Percentiles rank a stretch among this genome's conserved stretches.
These are phyloP conservation scores for Coemansia sp. DNA, from an alignment of 192 early-diverging fungal species.

Conservation along the genomic window DNA sequence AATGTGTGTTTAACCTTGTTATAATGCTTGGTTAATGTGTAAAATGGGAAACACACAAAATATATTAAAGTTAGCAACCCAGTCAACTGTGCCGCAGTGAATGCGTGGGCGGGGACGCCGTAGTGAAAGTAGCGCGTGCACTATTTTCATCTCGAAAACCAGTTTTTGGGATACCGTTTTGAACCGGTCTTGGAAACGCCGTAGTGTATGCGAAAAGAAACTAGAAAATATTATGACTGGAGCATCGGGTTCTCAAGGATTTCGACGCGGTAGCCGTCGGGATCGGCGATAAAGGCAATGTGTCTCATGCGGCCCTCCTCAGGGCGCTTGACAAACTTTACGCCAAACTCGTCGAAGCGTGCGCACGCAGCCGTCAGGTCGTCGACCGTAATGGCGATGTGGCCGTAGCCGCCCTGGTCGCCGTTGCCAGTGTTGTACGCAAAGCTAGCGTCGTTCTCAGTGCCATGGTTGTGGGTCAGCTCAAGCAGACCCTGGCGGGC, in stretches of 20 bases:
- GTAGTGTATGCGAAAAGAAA: too few relatives aligned
- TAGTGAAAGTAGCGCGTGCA: too few relatives aligned
- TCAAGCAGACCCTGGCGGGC: slow-evolving; percentile 72
- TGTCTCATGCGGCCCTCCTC: slow-evolving; percentile 76
- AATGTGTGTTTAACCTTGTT: too few relatives aligned
- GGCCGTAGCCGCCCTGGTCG: slow-evolving; percentile 76
- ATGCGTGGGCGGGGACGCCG: too few relatives aligned
- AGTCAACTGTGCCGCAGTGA: too few relatives aligned
- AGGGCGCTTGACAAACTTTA: slow-evolving; percentile 74
- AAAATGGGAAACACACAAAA: too few relatives aligned
- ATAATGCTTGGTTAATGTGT: too few relatives aligned
- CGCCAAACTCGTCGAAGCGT: slow-evolving; percentile 68
- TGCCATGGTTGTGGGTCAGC: slow-evolving; percentile 85
- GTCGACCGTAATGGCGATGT: slow-evolving; percentile 79
- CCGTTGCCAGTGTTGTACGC: slow-evolving; percentile 71
- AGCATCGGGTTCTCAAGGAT: slow-evolving; percentile 51
- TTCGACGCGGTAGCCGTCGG: slow-evolving; percentile 84
- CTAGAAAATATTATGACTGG: background rate
- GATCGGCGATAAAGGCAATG: slow-evolving; percentile 82
- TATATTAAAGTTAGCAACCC: too few relatives aligned
- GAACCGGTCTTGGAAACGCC: too few relatives aligned
- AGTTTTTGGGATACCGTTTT: too few relatives aligned
- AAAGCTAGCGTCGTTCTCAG: slow-evolving; percentile 64
- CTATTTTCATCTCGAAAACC: too few relatives aligned
- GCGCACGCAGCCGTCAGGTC: slow-evolving; percentile 74